Evolutionary conservation across 257 asterid genomes (phyloP).

Genomic region (Solanum clarkiae): DNA sequence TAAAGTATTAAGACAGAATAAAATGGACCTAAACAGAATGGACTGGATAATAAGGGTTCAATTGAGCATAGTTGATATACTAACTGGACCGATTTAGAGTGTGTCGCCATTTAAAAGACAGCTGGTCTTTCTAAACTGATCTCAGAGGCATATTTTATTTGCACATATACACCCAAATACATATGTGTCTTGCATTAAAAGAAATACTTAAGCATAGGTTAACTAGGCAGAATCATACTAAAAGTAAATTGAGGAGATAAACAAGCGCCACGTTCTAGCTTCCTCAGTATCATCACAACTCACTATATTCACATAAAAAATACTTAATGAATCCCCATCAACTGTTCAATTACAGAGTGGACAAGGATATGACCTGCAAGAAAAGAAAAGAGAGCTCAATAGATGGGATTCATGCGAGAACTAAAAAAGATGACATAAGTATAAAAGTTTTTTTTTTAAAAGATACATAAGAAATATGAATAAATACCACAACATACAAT

Average conservation of each 20-base stretch:
- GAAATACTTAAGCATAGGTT: neutral
- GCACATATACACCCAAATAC: neutral
- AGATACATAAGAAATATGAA: neutral
- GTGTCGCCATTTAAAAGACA: neutral
- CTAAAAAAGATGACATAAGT: neutral
- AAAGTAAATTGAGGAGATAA: neutral
- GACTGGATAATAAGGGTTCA: neutral
- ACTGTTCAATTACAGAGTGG: neutral
- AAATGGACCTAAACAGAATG: neutral
- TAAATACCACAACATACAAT: neutral
- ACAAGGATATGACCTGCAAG: conserved; percentile 94
- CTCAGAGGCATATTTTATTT: neutral
- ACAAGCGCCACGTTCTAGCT: neutral
- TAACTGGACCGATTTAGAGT: neutral
- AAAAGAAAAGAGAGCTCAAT: conserved; percentile 9
- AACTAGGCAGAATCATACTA: neutral
- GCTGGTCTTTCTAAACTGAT: neutral
- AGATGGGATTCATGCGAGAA: neutral
- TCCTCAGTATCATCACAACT: neutral
- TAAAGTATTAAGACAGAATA: neutral
- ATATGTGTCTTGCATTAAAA: neutral
- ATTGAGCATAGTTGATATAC: neutral
- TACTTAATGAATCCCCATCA: neutral
- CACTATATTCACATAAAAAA: neutral
- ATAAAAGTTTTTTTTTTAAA: neutral